Conservation (phyloP, 345 rosid genomes). For the Rhizophora apiculata region DNA sequence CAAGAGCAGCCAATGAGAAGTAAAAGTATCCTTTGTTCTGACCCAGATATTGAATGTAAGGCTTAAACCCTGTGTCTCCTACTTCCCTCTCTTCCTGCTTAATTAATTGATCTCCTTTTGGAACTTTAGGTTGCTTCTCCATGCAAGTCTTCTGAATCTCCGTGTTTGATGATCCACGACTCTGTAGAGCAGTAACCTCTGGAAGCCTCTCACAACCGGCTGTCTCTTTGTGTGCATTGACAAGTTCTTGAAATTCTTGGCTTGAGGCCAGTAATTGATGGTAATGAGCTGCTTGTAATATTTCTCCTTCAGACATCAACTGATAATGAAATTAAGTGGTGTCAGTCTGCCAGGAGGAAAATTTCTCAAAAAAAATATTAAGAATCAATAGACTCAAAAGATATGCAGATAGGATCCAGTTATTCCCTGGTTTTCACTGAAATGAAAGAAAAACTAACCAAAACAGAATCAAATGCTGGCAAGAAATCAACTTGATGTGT, state of each 20-base stretch:
- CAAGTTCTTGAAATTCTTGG: slow-evolving; percentile 76
- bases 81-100: slow-evolving; percentile 77
- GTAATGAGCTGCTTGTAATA: slow-evolving; percentile 66
- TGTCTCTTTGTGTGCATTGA: slow-evolving; percentile 88
- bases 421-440: not conserved
- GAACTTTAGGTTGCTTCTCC: slow-evolving; percentile 36
- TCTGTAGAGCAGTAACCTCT: slow-evolving; percentile 36
- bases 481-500: slow-evolving; percentile 98
- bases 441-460: slow-evolving; percentile 48
- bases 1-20: slow-evolving; percentile 44
- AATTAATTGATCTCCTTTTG: slow-evolving; percentile 68
- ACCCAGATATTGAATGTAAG: slow-evolving; percentile 63
- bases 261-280: slow-evolving; percentile 58
- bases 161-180: slow-evolving; percentile 25
- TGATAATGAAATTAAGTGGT: slow-evolving; percentile 25
- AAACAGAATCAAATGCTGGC: slow-evolving; percentile 77
- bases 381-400: not conserved
- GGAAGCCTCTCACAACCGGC: slow-evolving; percentile 74
- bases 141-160: slow-evolving; percentile 58
- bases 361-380: too few relatives aligned
- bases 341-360: not conserved
- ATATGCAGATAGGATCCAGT: not conserved
- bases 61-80: slow-evolving; percentile 76
- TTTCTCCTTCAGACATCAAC: slow-evolving; percentile 92
- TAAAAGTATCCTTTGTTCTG: slow-evolving; percentile 74